These are phyloP conservation scores for Rubia peregrina DNA, from an alignment of 305 asterid species.

Conservation along the genomic window DNA sequence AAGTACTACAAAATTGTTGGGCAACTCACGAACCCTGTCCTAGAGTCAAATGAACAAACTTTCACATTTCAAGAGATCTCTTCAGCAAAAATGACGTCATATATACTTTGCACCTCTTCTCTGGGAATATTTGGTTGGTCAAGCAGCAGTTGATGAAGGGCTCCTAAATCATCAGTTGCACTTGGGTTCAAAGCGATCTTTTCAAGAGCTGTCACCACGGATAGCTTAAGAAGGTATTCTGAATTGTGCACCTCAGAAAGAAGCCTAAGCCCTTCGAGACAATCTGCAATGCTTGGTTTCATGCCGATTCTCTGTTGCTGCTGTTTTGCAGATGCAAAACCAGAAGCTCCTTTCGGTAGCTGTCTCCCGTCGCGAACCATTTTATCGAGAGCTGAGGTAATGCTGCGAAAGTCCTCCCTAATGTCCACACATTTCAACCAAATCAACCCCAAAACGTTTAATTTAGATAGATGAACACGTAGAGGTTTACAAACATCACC, in stretches of 20 bases:
- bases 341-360: constrained; percentile 38
- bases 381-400: constrained; percentile 55
- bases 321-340: constrained; percentile 39
- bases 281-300: constrained; percentile 62
- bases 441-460: neutral
- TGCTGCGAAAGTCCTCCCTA: constrained; percentile 56
- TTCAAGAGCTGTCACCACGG: constrained; percentile 55
- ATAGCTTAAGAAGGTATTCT: constrained; percentile 65
- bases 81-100: constrained; percentile 60
- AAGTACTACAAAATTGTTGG: no score
- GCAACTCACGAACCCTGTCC: no score
- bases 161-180: constrained; percentile 42
- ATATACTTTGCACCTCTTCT: constrained; percentile 68
- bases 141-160: constrained; percentile 55
- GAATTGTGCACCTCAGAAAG: constrained; percentile 69
- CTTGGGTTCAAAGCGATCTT: constrained; percentile 51
- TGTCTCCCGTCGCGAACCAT: constrained; percentile 58
- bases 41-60: neutral
- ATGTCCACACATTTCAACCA: neutral
- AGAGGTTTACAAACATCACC: no score
- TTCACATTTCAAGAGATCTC: constrained; percentile 29
- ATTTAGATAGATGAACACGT: neutral
- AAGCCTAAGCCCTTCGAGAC: constrained; percentile 60
- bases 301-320: constrained; percentile 52
- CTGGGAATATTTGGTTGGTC: constrained; percentile 82